A percentile compares a stretch with the other conserved stretches of the same genome.
phyloP scores from a whole-genome alignment of 805 yeast species.

The Yamadazyma laniorum region DNA sequence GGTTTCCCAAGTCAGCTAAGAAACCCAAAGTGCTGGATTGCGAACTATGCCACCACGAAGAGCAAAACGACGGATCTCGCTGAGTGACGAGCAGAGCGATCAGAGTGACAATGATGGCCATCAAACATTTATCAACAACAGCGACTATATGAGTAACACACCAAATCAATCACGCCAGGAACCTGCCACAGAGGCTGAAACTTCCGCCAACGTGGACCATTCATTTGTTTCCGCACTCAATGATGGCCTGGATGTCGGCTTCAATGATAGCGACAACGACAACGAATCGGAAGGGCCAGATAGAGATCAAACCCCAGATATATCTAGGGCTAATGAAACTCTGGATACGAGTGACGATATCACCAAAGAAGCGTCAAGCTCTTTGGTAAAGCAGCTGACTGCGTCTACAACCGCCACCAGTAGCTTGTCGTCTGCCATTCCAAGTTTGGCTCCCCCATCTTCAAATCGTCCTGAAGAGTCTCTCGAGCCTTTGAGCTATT shows the following conservation, averaged over 20 bases:
- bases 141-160: conserved; percentile 24
- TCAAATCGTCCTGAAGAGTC: neutral
- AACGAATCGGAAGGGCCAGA: neutral
- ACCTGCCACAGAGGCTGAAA: neutral
- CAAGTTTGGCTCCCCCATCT: conserved; percentile 2
- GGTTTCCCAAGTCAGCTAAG: no score
- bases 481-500: conserved; percentile 5
- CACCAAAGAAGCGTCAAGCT: conserved; percentile 7
- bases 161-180: neutral
- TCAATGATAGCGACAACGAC: neutral
- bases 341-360: conserved; percentile 17
- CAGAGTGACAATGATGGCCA: neutral
- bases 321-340: conserved; percentile 11
- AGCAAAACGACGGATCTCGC: conserved; percentile 9
- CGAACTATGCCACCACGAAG: conserved; percentile 6
- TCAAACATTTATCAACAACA: conserved; percentile 37
- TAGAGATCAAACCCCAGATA: conserved; percentile 9
- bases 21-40: no score
- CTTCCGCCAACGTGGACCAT: neutral
- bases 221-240: neutral
- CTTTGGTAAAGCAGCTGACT: neutral
- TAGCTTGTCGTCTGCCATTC: conserved; percentile 1
- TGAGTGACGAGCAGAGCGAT: neutral
- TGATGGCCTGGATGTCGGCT: neutral
- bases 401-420: neutral